Evolutionary conservation across 768 basidiomycete species (phyloP), one percentile per base, ranked within the genome.

Genomic region (Xerocomellus dryophilus): DNA sequence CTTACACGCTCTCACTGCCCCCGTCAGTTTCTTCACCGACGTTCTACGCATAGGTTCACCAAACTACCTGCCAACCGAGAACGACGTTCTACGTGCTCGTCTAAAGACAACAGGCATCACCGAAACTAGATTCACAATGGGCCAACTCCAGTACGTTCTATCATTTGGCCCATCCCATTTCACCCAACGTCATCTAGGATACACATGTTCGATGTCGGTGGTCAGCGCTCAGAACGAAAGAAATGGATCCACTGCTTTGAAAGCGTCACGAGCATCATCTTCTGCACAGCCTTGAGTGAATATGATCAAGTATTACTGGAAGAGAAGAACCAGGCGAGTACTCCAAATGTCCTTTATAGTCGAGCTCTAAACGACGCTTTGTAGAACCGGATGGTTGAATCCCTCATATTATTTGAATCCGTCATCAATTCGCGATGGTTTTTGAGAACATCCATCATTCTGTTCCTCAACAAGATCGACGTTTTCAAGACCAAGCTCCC

Each of bases 61-160:
- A 0, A 84, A 82, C n/a, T 98, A 95, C 65, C 74, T 88, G 0
- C 95, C 95, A 0, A 89, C 85, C 18, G 89, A 91, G 64, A 84
- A 81, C 7, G 95, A 98, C 66, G 88, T 96, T 3, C 75, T 98
- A 25, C 78, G 92, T 23, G 91, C 92, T n/a, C 82, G 93, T 59
- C 83, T 84, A 53, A 95, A 95, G 76, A 92, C 86, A 51, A 86
- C 89, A 3, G 93, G 93, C 17, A 95, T 98, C 62, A 86, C 84
- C 6, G 94, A 98, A 73, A 97, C 94, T 7, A 73, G 86, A 64
- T 90, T 91, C 53, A 77, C 76, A 12, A 81, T 90, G 79, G 88
- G 86, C 3, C 81, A 77, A 45, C 66, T 84, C 7, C 80, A 81
- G 81, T 84, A 58, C 53, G 79, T 78, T 15, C 20, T 2, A 17